Conservation (phyloP, 805 yeast species). For the Lipomyces kockii region DNA sequence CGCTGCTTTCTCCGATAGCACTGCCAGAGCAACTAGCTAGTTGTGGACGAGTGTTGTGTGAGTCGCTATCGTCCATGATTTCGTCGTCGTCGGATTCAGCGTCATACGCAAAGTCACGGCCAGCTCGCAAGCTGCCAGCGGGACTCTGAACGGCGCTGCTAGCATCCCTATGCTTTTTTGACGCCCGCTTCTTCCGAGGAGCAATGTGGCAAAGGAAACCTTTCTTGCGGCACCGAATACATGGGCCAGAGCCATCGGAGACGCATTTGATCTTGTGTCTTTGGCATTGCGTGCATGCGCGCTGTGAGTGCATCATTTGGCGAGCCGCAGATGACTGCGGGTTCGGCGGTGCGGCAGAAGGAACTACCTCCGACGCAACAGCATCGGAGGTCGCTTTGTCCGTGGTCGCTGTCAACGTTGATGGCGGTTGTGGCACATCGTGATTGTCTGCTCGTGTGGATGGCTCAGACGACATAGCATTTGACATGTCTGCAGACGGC, state of each 20-base stretch:
- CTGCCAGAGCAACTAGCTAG: background rate
- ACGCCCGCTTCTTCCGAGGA: constrained; percentile 31
- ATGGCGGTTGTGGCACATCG: background rate
- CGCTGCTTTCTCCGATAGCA: background rate
- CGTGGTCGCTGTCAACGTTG: background rate
- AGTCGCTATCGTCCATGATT: background rate
- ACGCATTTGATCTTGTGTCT: constrained; percentile 32
- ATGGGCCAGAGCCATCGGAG: constrained; percentile 22
- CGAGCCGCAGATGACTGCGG: background rate
- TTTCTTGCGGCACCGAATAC: constrained; percentile 31
- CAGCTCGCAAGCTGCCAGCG: background rate
- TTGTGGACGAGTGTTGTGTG: background rate
- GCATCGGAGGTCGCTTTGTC: background rate
- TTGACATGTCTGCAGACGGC: background rate
- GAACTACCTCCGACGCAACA: background rate
- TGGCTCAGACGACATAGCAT: background rate
- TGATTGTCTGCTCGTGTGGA: background rate
- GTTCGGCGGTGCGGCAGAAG: too few relatives aligned
- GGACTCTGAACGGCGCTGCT: background rate
- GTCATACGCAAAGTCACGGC: background rate
- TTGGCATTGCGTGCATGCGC: constrained; percentile 36
- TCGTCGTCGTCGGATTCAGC: constrained; percentile 2
- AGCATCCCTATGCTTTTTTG: constrained; percentile 12
- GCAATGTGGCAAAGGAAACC: constrained; percentile 31
- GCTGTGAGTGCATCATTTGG: constrained; percentile 13